Base-by-base conservation (phyloP, 2,329 filamentous ascomycete species). In the Penicillium brasilianum region DNA sequence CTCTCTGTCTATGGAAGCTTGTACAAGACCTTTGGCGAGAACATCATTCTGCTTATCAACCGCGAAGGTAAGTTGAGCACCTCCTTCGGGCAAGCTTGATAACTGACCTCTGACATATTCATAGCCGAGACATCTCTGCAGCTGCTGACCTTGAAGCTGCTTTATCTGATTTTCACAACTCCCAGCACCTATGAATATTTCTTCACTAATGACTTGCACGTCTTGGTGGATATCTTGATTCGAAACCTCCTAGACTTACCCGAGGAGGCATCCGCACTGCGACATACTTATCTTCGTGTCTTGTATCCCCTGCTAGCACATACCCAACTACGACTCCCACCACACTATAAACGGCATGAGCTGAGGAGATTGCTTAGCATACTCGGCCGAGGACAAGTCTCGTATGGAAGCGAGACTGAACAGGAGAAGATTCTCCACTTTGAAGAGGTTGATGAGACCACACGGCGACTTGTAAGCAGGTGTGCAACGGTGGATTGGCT, bases 21-120 rank as follows among this genome's bases (percentile, higher is more conserved):
- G 1, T 98, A 93, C 76, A 93, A 94, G 73, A 97, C 94, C 0
- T 99, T 99, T 81, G 95, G 95, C 55, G 94, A 97, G 80, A 99
- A 98, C 69, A 90, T 99, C 62, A 99, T 99, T 65, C 82, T 99
- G 5, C 85, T 99, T 1, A 84, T 99, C 41, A 99, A 99, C 74
- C 89, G 95, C 70, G 95, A 98, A 81, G 92, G 82, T 83, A 74
- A 43, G 25, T 39, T 68, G 61, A 16, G 34, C 43, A 28, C 37
- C 28, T n/a, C n/a, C 9, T 39, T 11, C 9, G 8, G 5, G 16
- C 49, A 18, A 14, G 13, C 14, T 32, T 20, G 28, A 28, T 28
- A 48, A 4, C 44, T 10, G 3, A n/a, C 4, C 53, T 13, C 16
- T 36, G 7, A 28, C 18, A 25, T 14, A 30, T 18, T 20, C 51